These are phyloP conservation scores for Serendipita sp. DNA, from an alignment of 768 basidiomycete species.

Conservation along the genomic window DNA sequence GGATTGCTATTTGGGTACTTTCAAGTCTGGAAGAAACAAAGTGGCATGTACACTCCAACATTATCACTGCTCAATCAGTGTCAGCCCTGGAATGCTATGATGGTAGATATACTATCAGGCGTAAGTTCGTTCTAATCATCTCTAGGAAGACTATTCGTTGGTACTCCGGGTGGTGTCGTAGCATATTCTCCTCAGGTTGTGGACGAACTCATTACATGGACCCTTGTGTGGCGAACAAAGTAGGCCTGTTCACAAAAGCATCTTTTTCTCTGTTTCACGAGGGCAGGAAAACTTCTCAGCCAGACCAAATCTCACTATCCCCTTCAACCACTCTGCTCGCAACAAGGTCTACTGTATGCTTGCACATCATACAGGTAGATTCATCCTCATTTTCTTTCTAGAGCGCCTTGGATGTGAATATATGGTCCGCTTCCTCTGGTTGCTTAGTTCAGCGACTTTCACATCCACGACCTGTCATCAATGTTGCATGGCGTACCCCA, in stretches of 20 bases:
- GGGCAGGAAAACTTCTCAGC: neutral
- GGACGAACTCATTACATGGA: constrained; percentile 73
- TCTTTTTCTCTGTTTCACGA: neutral
- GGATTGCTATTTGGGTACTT: constrained; percentile 65
- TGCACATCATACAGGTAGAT: neutral
- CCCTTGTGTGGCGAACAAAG: constrained; percentile 56
- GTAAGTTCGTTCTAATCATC: constrained; percentile 16
- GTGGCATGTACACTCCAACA: constrained; percentile 72
- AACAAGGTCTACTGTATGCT: neutral
- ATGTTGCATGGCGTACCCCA: constrained; percentile 56
- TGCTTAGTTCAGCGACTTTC: constrained; percentile 48
- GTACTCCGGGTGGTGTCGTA: constrained; percentile 40
- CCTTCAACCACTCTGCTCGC: neutral
- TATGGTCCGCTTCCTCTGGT: constrained; percentile 60
- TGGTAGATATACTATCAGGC: constrained; percentile 28
- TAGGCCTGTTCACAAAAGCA: constrained; percentile 21
- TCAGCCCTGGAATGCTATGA: constrained; percentile 58
- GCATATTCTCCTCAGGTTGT: constrained; percentile 66
- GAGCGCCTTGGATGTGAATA: constrained; percentile 25
- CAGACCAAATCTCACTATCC: neutral
- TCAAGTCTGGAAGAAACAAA: constrained; percentile 44
- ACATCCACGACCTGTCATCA: constrained; percentile 58
- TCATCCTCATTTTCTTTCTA: neutral
- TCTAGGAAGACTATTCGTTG: constrained; percentile 62
- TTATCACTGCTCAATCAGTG: constrained; percentile 42